phyloP scores from a whole-genome alignment of 306 rosid species.

The Ceratonia siliqua region DNA sequence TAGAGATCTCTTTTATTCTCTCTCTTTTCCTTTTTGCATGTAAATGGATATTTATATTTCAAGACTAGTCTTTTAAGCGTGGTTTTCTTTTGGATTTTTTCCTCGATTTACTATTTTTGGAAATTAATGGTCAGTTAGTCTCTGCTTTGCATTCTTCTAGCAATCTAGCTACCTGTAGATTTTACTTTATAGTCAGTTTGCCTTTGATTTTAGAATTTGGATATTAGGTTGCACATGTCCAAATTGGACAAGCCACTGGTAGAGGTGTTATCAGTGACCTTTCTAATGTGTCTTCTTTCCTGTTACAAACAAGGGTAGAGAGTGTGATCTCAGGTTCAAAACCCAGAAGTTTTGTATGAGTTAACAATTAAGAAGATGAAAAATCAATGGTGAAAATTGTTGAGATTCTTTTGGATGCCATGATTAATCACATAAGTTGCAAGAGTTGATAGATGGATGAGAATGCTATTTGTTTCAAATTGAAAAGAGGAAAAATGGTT shows the following conservation, averaged over 20 bases:
- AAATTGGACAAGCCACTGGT: not conserved
- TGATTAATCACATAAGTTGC: not conserved
- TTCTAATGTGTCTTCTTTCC: not conserved
- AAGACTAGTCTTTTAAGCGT: not conserved
- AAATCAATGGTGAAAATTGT: not conserved
- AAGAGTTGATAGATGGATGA: not conserved
- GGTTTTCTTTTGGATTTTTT: constrained; percentile 3
- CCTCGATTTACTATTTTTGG: not conserved
- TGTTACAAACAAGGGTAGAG: not conserved
- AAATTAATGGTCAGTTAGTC: not conserved
- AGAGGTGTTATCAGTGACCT: not conserved
- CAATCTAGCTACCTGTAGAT: not conserved
- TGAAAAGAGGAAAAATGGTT: not conserved
- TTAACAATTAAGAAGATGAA: not conserved
- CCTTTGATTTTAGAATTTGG: not conserved
- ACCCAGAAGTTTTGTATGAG: not conserved
- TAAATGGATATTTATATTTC: not conserved
- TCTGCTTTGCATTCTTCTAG: not conserved
- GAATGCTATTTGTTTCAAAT: not conserved
- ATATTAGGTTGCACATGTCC: not conserved
- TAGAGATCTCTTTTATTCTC: not conserved
- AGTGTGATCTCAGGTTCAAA: not conserved
- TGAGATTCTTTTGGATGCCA: not conserved
- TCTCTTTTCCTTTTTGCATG: not conserved
- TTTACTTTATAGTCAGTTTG: not conserved